phyloP scores from a whole-genome alignment of 116 monocot species.

The Papilionanthe hybrid region DNA sequence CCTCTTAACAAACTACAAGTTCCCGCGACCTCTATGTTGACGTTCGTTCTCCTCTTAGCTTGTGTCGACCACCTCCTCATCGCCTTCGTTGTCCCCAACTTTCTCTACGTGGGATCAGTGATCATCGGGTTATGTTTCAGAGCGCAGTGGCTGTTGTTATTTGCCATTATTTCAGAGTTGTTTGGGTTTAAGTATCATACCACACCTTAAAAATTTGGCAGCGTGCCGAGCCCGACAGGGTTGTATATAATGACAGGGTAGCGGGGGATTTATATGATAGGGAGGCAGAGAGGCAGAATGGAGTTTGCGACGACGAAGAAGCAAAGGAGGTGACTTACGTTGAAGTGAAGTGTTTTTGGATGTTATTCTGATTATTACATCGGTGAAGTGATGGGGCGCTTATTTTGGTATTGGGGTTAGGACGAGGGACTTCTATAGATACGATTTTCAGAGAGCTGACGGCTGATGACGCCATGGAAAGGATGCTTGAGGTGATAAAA shows the following conservation, averaged over 20 bases:
- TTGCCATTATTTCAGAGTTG: conserved; percentile 57
- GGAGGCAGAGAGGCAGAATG: conserved; percentile 38
- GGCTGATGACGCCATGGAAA: not conserved
- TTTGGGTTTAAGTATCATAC: conserved; percentile 65
- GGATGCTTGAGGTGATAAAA: not conserved
- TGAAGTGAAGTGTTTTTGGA: conserved; percentile 45
- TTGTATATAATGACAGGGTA: conserved; percentile 48
- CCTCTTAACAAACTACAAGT: conserved; percentile 31
- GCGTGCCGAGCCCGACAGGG: conserved; percentile 43
- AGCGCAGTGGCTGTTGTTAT: conserved; percentile 41
- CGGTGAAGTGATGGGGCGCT: conserved; percentile 30
- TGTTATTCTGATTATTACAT: conserved; percentile 48
- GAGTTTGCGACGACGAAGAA: not conserved
- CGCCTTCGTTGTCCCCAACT: conserved; percentile 37
- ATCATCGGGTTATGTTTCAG: conserved; percentile 58
- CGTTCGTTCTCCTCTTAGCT: conserved; percentile 31
- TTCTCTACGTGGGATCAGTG: conserved; percentile 35
- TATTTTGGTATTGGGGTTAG: conserved; percentile 34
- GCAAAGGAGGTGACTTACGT: conserved; percentile 22
- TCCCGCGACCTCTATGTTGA: conserved; percentile 48
- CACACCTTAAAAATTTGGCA: conserved; percentile 46
- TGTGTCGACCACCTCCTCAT: conserved; percentile 44
- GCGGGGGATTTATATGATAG: conserved; percentile 40
- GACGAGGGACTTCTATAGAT: conserved; percentile 50
- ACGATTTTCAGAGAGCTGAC: conserved; percentile 18